Evolutionary conservation across 805 yeast genomes (phyloP), one percentile per base, ranked within the genome.

Genomic region (Candida chilensis): DNA sequence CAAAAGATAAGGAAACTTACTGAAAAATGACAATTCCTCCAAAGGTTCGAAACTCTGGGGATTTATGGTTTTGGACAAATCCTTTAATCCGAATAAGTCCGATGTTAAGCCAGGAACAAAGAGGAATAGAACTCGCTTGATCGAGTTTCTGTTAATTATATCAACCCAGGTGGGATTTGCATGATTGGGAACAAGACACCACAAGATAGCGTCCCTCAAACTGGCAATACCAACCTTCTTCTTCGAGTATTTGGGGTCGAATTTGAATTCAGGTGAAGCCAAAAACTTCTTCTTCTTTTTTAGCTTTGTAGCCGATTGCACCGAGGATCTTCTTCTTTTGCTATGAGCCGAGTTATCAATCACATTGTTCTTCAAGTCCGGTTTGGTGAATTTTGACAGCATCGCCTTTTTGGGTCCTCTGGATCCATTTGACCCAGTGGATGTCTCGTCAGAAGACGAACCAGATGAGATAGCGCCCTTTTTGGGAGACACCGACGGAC

Each of bases 51-150:
- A 12, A 7, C 11, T 16, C 10, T 30, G 30, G 8, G 19, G 30
- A 14, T 11, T 20, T 28, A 24, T n/a, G 7, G 6, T 7, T 7
- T 17, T 20, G 16, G 4, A 16, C 15, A 41, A 37, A 11, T 37
- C 31, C 17, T 37, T 33, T 6, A 47, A 34, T 0, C 68, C 67
- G 40, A 75, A 71, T 35, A 69, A 67, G 3, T 49, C 41, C 3
- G 58, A 48, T 10, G 63, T 55, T 9, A 87, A 48, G 0, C 94
- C 95, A 0, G 92, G 85, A 4, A 74, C 68, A 30, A 76, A 56
- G 4, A 83, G 49, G 16, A 74, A 54, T 0, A 81, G 74, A 3
- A 78, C 66, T 34, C 71, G 73, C n/a, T 61, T 47, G 2, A 83
- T 55, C 3, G 60, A 50, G 14, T 47, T 41, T 28, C 71, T 54